These are phyloP conservation scores for Hypoxylon sp. DNA, from an alignment of 2,329 filamentous ascomycete species.

Conservation along the genomic window DNA sequence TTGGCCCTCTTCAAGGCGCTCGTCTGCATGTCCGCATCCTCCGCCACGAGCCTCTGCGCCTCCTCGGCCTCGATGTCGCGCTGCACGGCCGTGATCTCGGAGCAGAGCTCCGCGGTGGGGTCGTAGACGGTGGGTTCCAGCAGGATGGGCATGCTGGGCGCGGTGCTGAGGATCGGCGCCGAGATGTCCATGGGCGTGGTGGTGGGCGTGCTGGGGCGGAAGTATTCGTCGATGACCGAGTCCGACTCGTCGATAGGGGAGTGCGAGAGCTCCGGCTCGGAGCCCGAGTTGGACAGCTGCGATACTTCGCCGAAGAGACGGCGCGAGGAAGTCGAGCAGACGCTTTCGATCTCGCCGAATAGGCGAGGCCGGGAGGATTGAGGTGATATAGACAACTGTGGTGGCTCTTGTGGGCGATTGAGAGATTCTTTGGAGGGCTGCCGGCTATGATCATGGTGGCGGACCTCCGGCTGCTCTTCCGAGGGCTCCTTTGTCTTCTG, in stretches of 20 bases:
- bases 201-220: conserved; percentile 49
- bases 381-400: conserved; percentile 42
- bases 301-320: conserved; percentile 52
- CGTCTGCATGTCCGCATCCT: conserved; percentile 67
- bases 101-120: conserved; percentile 57
- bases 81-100: conserved; percentile 68
- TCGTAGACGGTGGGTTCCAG: conserved; percentile 71
- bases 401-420: conserved; percentile 35
- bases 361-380: conserved; percentile 46
- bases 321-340: conserved; percentile 46
- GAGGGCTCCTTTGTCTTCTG: conserved; percentile 45
- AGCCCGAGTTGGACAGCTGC: conserved; percentile 42
- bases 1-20: conserved; percentile 70
- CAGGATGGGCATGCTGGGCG: conserved; percentile 62
- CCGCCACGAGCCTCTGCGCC: conserved; percentile 66
- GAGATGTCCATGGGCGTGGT: conserved; percentile 56
- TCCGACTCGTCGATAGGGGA: conserved; percentile 50
- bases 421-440: conserved; percentile 46
- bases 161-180: conserved; percentile 63
- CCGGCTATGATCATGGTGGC: conserved; percentile 44
- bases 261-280: conserved; percentile 51
- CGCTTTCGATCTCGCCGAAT: conserved; percentile 51
- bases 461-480: conserved; percentile 40
- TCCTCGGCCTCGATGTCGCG: conserved; percentile 69
- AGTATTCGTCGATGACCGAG: conserved; percentile 50